Base-by-base conservation (phyloP, 495 filamentous ascomycete species). In the Aspergillus cavernicola region DNA sequence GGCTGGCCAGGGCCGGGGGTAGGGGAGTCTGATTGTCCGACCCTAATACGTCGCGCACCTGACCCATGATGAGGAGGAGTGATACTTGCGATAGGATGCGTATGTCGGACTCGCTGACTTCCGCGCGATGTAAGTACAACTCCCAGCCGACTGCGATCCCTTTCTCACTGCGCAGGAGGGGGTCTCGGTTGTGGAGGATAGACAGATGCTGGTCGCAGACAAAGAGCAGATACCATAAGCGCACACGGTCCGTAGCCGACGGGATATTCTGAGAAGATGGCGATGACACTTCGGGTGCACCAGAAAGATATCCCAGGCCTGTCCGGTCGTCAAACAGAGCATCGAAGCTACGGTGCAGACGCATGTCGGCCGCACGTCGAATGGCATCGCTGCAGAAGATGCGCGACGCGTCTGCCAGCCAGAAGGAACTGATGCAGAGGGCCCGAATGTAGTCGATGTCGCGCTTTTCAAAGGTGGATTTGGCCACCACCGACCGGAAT, bases 151-250 rank as follows among this genome's bases (percentile, higher is more conserved):
- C 42, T 11, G 67, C 67, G 29, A 66, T 66, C 9, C 61, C 57
- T 26, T 67, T 66, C 32, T 72, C 67, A 32, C 71, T 69, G 6
- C 68, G 62, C 1, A 73, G 65, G 19, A 74, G 67, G 1, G 74
- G 67, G 19, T 72, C 68, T 19, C 74, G 57, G n/a, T 72, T 70
- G 52, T 76, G 73, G 13, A 73, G 61, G 26, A 76, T 72, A 2
- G 67, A 72, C 15, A 72, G 66, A 43, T 77, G 74, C 43, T 77
- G 72, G 39, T 76, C 74, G 47, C 70, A 72, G 9, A 76, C 70
- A 44, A 73, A 77, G 0, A 72, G 62, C 10, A 75, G 48, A 56
- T 75, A 75, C 69, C 67, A 68, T 26, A 77, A 51, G 46, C 72
- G 64, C 12, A 71, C 60, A 15, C 70, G 62, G 46, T 74, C 58